Base-by-base conservation (phyloP, 371 early-diverging fungal species). In the Mortierella sp. region DNA sequence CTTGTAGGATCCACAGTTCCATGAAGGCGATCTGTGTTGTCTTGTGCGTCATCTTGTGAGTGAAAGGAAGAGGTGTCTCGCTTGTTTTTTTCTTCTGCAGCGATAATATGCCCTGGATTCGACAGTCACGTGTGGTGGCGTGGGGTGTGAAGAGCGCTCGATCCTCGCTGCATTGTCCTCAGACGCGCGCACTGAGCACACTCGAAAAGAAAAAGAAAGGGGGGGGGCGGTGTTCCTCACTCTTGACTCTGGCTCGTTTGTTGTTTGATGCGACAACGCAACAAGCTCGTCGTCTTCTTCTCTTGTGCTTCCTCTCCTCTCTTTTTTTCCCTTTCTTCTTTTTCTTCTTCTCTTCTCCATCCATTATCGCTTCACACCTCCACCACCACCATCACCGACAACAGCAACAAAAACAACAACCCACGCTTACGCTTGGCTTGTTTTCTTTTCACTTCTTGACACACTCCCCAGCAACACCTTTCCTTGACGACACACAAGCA, bases 61-160 rank as follows among this genome's bases (percentile, higher is more conserved):
- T 45, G 45, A 10, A 48, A 14, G 1, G 48, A 48, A 48, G 48
- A 48, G 14, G 14, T 11, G 48, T 48, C 1, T 2, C 5, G 48
- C 9, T 26, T 28, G 10, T 16, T 31, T 28, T 60, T 60, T 31
- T 31, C 9, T 28, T 19, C 21, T 21, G 24, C 9, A 54, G 54
- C 42, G 42, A 54, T 21, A 1, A 6, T 7, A 6, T 6, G 16
- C 24, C 24, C 16, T 16, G 21, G 38, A 38, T 21, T 38, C 42
- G 5, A 38, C 42, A 38, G 38, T 65, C 65, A 65, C 65, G 65
- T 65, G 65, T 9, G 21, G 65, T 38, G 65, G 65, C 65, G 65
- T 65, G 65, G 38, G n/a, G n/a, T n/a, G n/a, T n/a, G n/a, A n/a
- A n/a, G n/a, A n/a, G n/a, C n/a, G n/a, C n/a, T n/a, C n/a, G n/a